Evolutionary conservation across 2,329 filamentous ascomycete species (phyloP).

Genomic region (Tolypocladium guangdongense): DNA sequence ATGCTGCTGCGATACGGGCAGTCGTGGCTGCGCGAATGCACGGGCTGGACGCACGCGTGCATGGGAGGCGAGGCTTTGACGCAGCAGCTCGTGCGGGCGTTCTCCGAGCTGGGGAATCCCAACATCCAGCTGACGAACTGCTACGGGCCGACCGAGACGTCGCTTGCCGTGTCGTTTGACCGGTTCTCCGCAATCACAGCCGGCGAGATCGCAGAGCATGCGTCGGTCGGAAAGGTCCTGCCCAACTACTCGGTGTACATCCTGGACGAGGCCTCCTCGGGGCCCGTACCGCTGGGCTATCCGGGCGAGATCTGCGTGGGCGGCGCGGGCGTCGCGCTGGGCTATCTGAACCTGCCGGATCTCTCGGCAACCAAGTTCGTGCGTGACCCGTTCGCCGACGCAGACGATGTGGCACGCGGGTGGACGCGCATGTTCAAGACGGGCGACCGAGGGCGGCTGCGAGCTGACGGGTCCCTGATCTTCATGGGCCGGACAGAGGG

Average conservation of each 20-base stretch:
- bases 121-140: conserved; percentile 8
- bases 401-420: conserved; percentile 5
- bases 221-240: conserved; percentile 8
- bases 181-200: neutral
- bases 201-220: neutral
- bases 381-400: conserved; percentile 1
- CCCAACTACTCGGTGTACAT: conserved; percentile 29
- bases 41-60: conserved; percentile 3
- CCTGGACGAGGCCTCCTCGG: conserved; percentile 18
- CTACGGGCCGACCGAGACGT: conserved; percentile 21
- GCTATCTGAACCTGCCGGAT: conserved; percentile 23
- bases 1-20: conserved; percentile 8
- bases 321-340: conserved; percentile 28
- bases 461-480: conserved; percentile 20
- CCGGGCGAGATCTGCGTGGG: conserved; percentile 12
- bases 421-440: conserved; percentile 25
- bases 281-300: conserved; percentile 6
- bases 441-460: conserved; percentile 26
- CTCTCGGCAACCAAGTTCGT: neutral
- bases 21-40: neutral
- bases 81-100: conserved; percentile 1
- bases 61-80: conserved; percentile 10
- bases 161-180: conserved; percentile 3
- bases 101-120: neutral
- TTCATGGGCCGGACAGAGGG: conserved; percentile 26